These are phyloP conservation scores for Apiotrichum sp. DNA, from an alignment of 1,284 basidiomycete species.

Conservation along the genomic window DNA sequence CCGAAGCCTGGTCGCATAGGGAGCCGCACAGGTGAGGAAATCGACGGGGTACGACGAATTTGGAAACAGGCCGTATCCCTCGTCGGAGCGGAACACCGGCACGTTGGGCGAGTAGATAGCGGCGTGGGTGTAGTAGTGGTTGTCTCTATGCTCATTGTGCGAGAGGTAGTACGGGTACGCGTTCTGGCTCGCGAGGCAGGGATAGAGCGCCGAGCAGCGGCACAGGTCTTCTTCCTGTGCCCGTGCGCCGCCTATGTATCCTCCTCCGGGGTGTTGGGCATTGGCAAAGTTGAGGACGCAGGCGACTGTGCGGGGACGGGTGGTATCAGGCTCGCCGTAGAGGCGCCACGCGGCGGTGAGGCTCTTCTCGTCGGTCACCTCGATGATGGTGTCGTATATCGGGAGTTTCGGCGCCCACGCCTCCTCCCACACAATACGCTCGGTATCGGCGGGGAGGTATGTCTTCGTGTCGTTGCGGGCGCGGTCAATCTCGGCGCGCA, in stretches of 20 bases:
- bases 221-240: slow-evolving; percentile 1
- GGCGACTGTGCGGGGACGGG: neutral
- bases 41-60: neutral
- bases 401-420: too few relatives aligned
- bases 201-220: neutral
- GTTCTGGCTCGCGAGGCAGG: neutral
- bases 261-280: neutral
- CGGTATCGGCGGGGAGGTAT: too few relatives aligned
- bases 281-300: neutral
- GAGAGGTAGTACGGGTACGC: too few relatives aligned
- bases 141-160: too few relatives aligned
- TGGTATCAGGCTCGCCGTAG: neutral
- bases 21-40: slow-evolving; percentile 9
- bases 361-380: neutral
- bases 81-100: slow-evolving; percentile 7
- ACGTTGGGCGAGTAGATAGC: slow-evolving; percentile 8
- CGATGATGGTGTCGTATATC: neutral
- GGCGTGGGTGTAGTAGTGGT: too few relatives aligned
- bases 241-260: neutral
- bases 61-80: neutral
- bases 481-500: too few relatives aligned
- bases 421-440: too few relatives aligned
- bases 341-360: neutral
- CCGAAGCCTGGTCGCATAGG: slow-evolving; percentile 3
- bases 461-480: too few relatives aligned